Evolutionary conservation across 306 rosid species (phyloP).

Genomic region (Aeschynomene evenia): DNA sequence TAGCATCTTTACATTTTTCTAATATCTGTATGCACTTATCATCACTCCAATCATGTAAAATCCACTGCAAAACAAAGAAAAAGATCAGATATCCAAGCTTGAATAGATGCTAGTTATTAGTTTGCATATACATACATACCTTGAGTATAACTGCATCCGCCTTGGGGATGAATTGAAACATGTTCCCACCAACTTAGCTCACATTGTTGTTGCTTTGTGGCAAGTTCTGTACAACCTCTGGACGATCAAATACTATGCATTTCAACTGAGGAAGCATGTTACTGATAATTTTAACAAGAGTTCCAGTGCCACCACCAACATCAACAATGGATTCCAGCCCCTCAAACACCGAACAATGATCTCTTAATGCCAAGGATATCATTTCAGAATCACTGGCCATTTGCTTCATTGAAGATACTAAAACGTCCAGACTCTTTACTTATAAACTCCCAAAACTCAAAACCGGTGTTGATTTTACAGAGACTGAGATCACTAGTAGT

Average conservation of each 20-base stretch:
- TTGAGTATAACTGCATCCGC: conserved; percentile 31
- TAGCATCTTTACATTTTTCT: conserved; percentile 35
- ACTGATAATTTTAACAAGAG: background rate
- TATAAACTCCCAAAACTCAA: background rate
- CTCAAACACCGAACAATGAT: conserved; percentile 33
- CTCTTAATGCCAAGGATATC: conserved; percentile 37
- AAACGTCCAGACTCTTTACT: background rate
- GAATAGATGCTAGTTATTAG: too few relatives aligned
- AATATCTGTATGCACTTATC: conserved; percentile 32
- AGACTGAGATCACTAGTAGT: background rate
- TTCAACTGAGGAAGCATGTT: conserved; percentile 1
- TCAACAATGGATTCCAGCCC: conserved; percentile 35
- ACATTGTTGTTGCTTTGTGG: background rate
- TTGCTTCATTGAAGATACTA: conserved; percentile 19
- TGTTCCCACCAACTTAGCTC: conserved; percentile 8
- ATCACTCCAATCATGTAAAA: conserved; percentile 20
- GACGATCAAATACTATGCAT: conserved; percentile 15
- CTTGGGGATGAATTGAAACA: conserved; percentile 6
- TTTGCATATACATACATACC: background rate
- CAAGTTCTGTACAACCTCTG: background rate
- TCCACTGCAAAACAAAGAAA: background rate
- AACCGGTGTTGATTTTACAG: background rate
- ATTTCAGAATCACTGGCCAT: conserved; percentile 44
- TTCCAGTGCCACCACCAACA: conserved; percentile 24
- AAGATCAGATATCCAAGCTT: too few relatives aligned